Conservation (phyloP, 768 basidiomycete species). For the Lentinula sp. region DNA sequence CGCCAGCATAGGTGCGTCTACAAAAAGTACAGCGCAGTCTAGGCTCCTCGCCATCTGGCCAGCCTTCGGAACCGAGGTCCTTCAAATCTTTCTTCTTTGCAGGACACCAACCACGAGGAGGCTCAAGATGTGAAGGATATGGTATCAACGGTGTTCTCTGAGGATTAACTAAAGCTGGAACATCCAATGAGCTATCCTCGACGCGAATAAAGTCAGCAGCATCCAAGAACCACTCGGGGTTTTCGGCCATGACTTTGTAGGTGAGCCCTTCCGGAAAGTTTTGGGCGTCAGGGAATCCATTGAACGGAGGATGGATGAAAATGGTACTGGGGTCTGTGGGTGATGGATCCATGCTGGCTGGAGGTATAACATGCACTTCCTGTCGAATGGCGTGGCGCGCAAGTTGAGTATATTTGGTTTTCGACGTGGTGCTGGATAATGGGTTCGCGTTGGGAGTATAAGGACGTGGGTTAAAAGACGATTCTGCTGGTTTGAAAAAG, state of each 20-base stretch:
- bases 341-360: constrained; percentile 61
- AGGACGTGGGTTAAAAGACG: constrained; percentile 61
- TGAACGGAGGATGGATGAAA: constrained; percentile 75
- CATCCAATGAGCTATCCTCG: constrained; percentile 24
- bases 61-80: constrained; percentile 60
- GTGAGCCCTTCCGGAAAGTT: constrained; percentile 60
- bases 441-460: constrained; percentile 37
- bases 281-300: constrained; percentile 55
- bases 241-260: constrained; percentile 66
- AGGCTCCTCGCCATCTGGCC: constrained; percentile 80
- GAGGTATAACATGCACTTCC: constrained; percentile 37
- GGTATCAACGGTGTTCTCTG: constrained; percentile 26
- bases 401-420: constrained; percentile 4
- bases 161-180: constrained; percentile 33
- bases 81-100: constrained; percentile 78
- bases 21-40: constrained; percentile 81
- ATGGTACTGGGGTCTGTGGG: constrained; percentile 57
- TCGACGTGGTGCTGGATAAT: background rate
- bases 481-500: constrained; percentile 58
- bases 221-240: constrained; percentile 78
- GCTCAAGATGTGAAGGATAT: constrained; percentile 75
- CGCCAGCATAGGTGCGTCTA: constrained; percentile 75
- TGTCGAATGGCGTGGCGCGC: background rate
- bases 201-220: constrained; percentile 55
- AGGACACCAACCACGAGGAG: constrained; percentile 82